Percentiles rank a stretch among this genome's conserved stretches.
phyloP scores from a whole-genome alignment of 176 grass and related monocot species.

The Zizania latifolia region DNA sequence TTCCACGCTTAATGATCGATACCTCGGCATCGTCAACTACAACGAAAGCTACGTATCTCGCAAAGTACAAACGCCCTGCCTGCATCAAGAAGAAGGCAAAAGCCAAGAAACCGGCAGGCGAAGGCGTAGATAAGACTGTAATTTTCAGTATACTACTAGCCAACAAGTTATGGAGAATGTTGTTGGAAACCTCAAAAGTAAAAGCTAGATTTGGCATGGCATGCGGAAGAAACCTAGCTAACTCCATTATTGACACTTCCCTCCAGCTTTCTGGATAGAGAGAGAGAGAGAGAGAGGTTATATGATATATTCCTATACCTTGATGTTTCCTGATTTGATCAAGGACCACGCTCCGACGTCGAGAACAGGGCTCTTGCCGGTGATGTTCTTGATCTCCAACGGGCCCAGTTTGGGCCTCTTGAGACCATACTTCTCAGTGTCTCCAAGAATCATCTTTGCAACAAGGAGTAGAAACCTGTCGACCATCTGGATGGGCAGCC shows the following conservation, averaged over 20 bases:
- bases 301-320: constrained; percentile 40
- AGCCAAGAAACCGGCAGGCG: neutral
- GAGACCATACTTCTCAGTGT: constrained; percentile 71
- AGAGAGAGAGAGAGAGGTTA: neutral
- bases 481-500: constrained; percentile 69
- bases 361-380: constrained; percentile 89
- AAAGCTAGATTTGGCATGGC: constrained; percentile 24
- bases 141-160: neutral
- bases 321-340: constrained; percentile 76
- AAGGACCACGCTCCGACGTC: constrained; percentile 81
- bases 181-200: constrained; percentile 33
- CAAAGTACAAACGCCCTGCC: constrained; percentile 26
- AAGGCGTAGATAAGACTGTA: constrained; percentile 28
- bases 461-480: constrained; percentile 57
- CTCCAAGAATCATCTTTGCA: constrained; percentile 54
- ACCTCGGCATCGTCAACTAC: neutral
- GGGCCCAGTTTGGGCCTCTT: constrained; percentile 81
- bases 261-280: neutral
- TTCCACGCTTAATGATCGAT: neutral
- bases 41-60: constrained; percentile 3
- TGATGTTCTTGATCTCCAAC: constrained; percentile 68
- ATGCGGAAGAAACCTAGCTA: constrained; percentile 17
- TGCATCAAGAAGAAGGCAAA: constrained; percentile 32
- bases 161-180: constrained; percentile 25
- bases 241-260: constrained; percentile 1